Conservation (phyloP, 2,329 filamentous ascomycete genomes). For the Ceratocystis cacaofunesta region DNA sequence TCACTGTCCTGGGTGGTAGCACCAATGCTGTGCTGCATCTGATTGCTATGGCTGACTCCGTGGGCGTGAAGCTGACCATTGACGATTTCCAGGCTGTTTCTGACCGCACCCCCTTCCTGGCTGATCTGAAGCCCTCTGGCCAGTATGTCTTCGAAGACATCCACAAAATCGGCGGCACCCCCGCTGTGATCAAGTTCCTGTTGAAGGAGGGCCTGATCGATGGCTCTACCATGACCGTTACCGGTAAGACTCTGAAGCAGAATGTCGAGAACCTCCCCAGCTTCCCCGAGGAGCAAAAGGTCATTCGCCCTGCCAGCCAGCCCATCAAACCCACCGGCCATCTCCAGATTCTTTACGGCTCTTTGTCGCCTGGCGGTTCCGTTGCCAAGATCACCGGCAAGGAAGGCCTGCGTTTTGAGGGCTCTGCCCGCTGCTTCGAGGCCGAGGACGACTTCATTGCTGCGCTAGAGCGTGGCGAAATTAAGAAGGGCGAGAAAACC, state of each 20-base stretch:
- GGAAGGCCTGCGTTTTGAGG: conserved; percentile 70
- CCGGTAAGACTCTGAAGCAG: conserved; percentile 75
- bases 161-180: conserved; percentile 76
- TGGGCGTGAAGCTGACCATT: conserved; percentile 67
- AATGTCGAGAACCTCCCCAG: conserved; percentile 65
- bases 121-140: conserved; percentile 71
- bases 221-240: conserved; percentile 68
- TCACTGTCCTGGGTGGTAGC: conserved; percentile 69
- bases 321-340: conserved; percentile 81
- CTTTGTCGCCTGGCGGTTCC: conserved; percentile 70
- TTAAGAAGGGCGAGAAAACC: conserved; percentile 75
- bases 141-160: conserved; percentile 76
- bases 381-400: conserved; percentile 93
- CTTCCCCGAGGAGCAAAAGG: conserved; percentile 60
- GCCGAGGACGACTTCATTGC: conserved; percentile 68
- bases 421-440: conserved; percentile 69
- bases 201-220: conserved; percentile 70
- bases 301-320: conserved; percentile 66
- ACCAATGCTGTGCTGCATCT: conserved; percentile 77
- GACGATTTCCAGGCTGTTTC: conserved; percentile 78
- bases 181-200: conserved; percentile 74
- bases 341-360: conserved; percentile 74
- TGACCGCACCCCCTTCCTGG: conserved; percentile 63
- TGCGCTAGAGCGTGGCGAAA: conserved; percentile 60
- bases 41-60: conserved; percentile 69